Conservation (phyloP, 2,329 filamentous ascomycete genomes). For the Podosphaera aphanis region DNA sequence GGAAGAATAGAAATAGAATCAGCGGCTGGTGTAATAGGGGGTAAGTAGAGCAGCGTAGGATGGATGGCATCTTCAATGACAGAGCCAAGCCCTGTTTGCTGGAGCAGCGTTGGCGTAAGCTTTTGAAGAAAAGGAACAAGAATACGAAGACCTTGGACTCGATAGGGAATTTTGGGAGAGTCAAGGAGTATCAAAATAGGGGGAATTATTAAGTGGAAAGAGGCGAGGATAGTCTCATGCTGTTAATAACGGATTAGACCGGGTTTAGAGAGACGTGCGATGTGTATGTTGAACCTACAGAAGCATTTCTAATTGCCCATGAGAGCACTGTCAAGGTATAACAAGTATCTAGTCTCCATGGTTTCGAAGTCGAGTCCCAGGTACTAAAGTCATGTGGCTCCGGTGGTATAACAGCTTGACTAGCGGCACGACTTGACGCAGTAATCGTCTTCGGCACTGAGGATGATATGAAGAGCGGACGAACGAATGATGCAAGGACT, state of each 20-base stretch:
- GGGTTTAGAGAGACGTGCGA: not conserved
- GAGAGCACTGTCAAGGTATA: slow-evolving; percentile 30
- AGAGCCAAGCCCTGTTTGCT: slow-evolving; percentile 36
- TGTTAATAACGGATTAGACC: slow-evolving; percentile 9
- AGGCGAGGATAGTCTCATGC: slow-evolving; percentile 22
- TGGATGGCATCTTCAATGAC: slow-evolving; percentile 47
- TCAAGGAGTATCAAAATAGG: slow-evolving; percentile 47
- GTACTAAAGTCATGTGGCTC: slow-evolving; percentile 16
- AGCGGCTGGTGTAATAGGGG: slow-evolving; percentile 48
- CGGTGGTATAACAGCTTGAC: slow-evolving; percentile 20
- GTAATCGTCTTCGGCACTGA: slow-evolving; percentile 30
- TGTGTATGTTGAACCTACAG: slow-evolving; percentile 20
- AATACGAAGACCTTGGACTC: slow-evolving; percentile 30
- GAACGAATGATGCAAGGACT: slow-evolving; percentile 38
- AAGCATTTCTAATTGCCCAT: slow-evolving; percentile 33
- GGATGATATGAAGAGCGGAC: slow-evolving; percentile 36
- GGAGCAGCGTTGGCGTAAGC: slow-evolving; percentile 26
- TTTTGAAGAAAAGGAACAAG: slow-evolving; percentile 30
- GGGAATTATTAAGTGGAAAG: slow-evolving; percentile 43
- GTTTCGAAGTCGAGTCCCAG: slow-evolving; percentile 21
- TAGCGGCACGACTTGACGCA: slow-evolving; percentile 30
- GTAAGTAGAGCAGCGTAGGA: slow-evolving; percentile 54
- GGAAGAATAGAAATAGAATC: slow-evolving; percentile 43
- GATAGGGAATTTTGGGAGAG: slow-evolving; percentile 29
- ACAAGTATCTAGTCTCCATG: slow-evolving; percentile 34